Evolutionary conservation across 2,329 filamentous ascomycete genomes (phyloP).

Genomic region (Scleromitrula shiraiana): DNA sequence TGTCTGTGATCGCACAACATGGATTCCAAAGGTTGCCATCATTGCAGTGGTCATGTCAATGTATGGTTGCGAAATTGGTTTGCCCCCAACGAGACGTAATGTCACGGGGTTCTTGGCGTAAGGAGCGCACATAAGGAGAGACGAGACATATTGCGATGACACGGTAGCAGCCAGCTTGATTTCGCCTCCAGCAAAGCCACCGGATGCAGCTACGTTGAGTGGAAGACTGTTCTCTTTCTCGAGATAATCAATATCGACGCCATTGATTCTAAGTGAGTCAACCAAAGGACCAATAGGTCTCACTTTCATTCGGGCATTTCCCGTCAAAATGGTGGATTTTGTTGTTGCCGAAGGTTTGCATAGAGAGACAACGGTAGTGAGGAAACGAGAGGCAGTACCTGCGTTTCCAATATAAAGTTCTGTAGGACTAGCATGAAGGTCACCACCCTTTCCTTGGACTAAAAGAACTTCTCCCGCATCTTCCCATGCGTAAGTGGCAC

Average conservation of each 20-base stretch:
- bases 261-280: constrained; percentile 79
- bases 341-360: constrained; percentile 55
- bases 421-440: constrained; percentile 64
- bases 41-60: constrained; percentile 99
- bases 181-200: constrained; percentile 74
- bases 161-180: constrained; percentile 93
- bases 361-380: constrained; percentile 84
- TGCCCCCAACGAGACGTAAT: constrained; percentile 83
- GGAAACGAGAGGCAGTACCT: constrained; percentile 88
- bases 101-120: constrained; percentile 94
- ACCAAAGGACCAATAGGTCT: constrained; percentile 90
- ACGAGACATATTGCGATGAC: constrained; percentile 98
- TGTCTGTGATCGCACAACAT: constrained; percentile 65
- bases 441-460: constrained; percentile 84
- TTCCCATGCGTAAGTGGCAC: constrained; percentile 88
- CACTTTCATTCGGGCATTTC: constrained; percentile 93
- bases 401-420: constrained; percentile 93
- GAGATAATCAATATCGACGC: constrained; percentile 78
- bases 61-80: constrained; percentile 92
- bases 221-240: constrained; percentile 79
- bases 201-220: constrained; percentile 71
- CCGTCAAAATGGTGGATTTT: constrained; percentile 72
- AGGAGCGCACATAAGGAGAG: constrained; percentile 90
- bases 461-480: constrained; percentile 87
- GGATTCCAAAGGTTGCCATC: constrained; percentile 88